Conservation (phyloP, 345 rosid genomes). For the Populus davidiana region DNA sequence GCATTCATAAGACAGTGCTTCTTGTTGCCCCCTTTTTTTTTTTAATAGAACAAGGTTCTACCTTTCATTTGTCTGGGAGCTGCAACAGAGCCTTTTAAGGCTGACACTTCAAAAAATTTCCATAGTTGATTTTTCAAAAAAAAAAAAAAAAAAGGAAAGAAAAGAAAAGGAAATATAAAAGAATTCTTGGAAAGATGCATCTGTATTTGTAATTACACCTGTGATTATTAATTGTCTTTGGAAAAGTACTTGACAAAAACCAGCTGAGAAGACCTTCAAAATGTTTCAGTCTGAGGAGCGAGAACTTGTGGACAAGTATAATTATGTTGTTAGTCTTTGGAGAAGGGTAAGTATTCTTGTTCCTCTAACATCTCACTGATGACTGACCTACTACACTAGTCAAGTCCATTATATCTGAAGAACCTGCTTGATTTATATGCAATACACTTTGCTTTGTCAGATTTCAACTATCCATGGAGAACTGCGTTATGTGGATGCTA, state of each 20-base stretch:
- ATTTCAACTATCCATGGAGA: constrained; percentile 73
- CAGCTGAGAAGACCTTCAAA: constrained; percentile 75
- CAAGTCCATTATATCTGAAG: background rate
- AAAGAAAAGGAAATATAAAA: background rate
- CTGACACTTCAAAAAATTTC: background rate
- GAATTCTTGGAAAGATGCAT: constrained; percentile 3
- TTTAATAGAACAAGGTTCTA: background rate
- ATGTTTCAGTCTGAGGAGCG: constrained; percentile 63
- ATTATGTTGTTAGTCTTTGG: constrained; percentile 81
- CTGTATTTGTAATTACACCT: background rate
- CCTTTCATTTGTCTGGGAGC: background rate
- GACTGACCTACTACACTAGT: background rate
- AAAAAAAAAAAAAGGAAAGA: background rate
- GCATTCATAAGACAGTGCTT: background rate
- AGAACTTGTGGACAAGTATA: constrained; percentile 81
- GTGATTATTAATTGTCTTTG: constrained; percentile 7
- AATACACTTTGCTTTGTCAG: constrained; percentile 37
- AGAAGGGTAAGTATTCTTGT: constrained; percentile 62
- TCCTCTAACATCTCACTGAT: background rate
- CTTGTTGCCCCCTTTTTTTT: background rate
- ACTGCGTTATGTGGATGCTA: constrained; percentile 71
- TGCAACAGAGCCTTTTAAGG: background rate
- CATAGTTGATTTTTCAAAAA: background rate
- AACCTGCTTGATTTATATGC: background rate
- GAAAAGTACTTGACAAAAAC: constrained; percentile 40